These are phyloP conservation scores for Tagetes erecta DNA, from an alignment of 129 eudicot species.

Conservation along the genomic window DNA sequence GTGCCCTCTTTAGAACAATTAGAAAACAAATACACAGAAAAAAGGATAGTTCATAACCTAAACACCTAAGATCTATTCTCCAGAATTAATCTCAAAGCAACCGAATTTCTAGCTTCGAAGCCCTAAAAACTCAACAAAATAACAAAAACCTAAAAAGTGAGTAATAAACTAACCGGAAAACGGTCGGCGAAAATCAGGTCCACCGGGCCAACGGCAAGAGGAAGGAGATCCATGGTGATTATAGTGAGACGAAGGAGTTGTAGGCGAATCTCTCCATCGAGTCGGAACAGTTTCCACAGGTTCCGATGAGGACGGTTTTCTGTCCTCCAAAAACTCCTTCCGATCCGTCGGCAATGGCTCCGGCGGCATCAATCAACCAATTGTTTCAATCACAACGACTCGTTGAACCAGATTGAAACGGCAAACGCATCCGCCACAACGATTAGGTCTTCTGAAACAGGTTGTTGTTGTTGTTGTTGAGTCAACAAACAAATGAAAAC, in stretches of 20 bases:
- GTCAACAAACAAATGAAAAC: too few relatives aligned
- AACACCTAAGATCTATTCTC: neutral
- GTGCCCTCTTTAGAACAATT: neutral
- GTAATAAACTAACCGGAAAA: conserved; percentile 39
- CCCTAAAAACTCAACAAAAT: conserved; percentile 1
- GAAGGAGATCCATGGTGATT: conserved; percentile 31
- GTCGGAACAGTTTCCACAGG: conserved; percentile 22
- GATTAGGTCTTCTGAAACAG: neutral
- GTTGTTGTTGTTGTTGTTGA: neutral
- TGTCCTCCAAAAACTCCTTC: conserved; percentile 64
- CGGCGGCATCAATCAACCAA: conserved; percentile 73
- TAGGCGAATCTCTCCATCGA: conserved; percentile 55
- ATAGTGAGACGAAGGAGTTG: conserved; percentile 36
- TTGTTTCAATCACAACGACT: neutral
- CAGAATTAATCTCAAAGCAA: conserved; percentile 16
- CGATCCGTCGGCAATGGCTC: conserved; percentile 84
- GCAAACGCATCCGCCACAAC: neutral
- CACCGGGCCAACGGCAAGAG: conserved; percentile 16
- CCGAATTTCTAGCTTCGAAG: neutral
- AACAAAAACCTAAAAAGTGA: neutral
- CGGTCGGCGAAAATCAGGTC: conserved; percentile 37
- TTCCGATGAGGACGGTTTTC: conserved; percentile 49
- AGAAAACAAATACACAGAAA: conserved; percentile 4
- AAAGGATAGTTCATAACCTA: conserved; percentile 11
- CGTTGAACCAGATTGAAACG: neutral